phyloP scores from a whole-genome alignment of 805 yeast genomes.

The Starmerella sp. region DNA sequence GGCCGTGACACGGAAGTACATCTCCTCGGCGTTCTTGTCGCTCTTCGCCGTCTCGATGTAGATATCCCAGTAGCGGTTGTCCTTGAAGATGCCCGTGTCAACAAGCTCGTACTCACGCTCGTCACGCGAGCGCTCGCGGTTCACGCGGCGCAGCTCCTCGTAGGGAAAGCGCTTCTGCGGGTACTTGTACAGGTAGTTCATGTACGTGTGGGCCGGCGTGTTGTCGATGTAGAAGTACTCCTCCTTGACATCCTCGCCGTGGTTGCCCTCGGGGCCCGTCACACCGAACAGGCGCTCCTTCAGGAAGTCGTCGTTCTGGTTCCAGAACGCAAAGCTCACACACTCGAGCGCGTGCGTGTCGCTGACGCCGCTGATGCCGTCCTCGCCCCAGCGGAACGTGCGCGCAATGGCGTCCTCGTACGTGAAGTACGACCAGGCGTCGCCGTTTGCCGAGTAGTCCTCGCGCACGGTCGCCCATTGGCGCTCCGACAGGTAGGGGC shows the following conservation, averaged over 20 bases:
- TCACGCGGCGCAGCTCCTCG: slow-evolving; percentile 56
- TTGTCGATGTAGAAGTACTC: slow-evolving; percentile 66
- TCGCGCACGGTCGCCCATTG: slow-evolving; percentile 68
- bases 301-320: slow-evolving; percentile 71
- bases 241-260: slow-evolving; percentile 85
- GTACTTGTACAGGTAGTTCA: slow-evolving; percentile 83
- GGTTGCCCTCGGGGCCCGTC: slow-evolving; percentile 89
- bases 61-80: slow-evolving; percentile 72
- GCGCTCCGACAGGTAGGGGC: slow-evolving; percentile 79
- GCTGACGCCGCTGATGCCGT: slow-evolving; percentile 81
- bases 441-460: slow-evolving; percentile 75
- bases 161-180: slow-evolving; percentile 84
- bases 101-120: slow-evolving; percentile 71
- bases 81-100: slow-evolving; percentile 59
- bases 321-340: slow-evolving; percentile 80
- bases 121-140: slow-evolving; percentile 49
- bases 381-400: slow-evolving; percentile 91
- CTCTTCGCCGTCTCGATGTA: slow-evolving; percentile 84
- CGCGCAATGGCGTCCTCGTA: slow-evolving; percentile 74
- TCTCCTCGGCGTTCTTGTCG: slow-evolving; percentile 66
- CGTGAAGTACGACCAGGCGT: slow-evolving; percentile 83
- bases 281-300: slow-evolving; percentile 82
- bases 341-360: slow-evolving; percentile 73
- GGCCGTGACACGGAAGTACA: slow-evolving; percentile 76
- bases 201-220: slow-evolving; percentile 85